Evolutionary conservation across 2,329 filamentous ascomycete genomes (phyloP), one percentile per base, ranked within the genome.

Genomic region (Colletotrichum acutatum): DNA sequence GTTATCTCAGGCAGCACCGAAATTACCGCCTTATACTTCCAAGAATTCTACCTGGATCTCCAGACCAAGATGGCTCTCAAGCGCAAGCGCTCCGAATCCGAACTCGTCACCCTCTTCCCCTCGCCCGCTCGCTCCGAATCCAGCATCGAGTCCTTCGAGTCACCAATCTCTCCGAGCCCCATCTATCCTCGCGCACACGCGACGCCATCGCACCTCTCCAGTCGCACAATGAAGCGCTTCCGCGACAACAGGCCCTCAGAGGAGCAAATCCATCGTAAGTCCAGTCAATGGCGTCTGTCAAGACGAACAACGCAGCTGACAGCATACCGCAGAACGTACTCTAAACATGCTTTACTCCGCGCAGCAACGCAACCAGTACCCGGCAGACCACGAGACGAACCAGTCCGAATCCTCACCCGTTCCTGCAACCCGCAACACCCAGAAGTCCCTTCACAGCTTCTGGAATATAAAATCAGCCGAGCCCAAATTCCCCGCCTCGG

Each of bases 51-150:
- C 16, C 14, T 4, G 22, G 5, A 12, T 32, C 22, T 16, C 5
- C 19, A 11, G 22, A 1, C n/a, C 3, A 60, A 60, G 16, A 90
- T 90, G 88, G 79, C 86, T 30, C 82, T 90, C 78, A 92, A 92
- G 80, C 90, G 90, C 81, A 92, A 92, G 84, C 87, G 90, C 56
- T 92, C 90, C 76, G 85, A 87, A 68, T 89, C 88, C 26, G 89
- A 90, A 78, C 83, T 90, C 63, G 81, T 79, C 63, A 76, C 83
- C 7, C 80, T 87, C 11, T 83, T 85, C 56, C 84, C 82, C 72
- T 83, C 84, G 60, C 80, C 84, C 26, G 74, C 81, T 8, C 82
- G 34, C 76, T 79, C 5, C 74, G 78, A 78, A 63, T 81, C 83
- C 56, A 77, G 79, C 62, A 76, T 82, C 34, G 78, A 76, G 30